These are phyloP conservation scores for Calonectria pauciramosa DNA, from an alignment of 2,329 filamentous ascomycete genomes.

Conservation along the genomic window DNA sequence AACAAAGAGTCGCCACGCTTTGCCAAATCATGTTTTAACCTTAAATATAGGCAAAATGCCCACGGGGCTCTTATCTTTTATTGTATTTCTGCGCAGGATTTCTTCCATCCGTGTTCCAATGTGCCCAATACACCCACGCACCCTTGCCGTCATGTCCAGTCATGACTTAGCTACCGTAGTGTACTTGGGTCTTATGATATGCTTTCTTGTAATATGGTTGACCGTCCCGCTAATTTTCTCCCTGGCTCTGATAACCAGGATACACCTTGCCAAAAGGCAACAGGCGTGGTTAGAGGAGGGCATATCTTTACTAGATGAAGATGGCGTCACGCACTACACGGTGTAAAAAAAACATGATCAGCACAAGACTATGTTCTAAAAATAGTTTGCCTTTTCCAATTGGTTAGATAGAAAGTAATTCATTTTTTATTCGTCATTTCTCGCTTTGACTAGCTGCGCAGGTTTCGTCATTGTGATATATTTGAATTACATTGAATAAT, in stretches of 20 bases:
- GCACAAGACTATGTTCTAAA: background rate
- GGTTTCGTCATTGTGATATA: background rate
- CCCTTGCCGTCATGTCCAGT: slow-evolving; percentile 27
- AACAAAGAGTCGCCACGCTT: background rate
- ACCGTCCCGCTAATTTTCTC: slow-evolving; percentile 33
- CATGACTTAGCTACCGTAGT: slow-evolving; percentile 37
- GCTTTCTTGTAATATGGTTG: slow-evolving; percentile 36
- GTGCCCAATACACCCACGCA: background rate
- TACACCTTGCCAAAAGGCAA: slow-evolving; percentile 26
- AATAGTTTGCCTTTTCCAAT: background rate
- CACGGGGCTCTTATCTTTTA: background rate
- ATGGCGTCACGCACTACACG: slow-evolving; percentile 17
- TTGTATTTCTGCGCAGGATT: background rate
- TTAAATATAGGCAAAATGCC: background rate
- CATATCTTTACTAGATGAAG: slow-evolving; percentile 18
- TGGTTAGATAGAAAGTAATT: background rate
- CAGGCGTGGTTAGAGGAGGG: slow-evolving; percentile 32
- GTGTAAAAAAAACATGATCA: background rate
- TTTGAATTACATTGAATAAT: background rate
- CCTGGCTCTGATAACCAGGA: slow-evolving; percentile 21
- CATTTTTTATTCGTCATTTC: background rate
- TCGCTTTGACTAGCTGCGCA: background rate
- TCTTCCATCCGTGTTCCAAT: background rate
- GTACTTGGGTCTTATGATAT: slow-evolving; percentile 33
- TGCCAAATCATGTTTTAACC: too few relatives aligned